These are phyloP conservation scores for Elymus sibiricus DNA, from an alignment of 176 grass and related monocot species.

Conservation along the genomic window DNA sequence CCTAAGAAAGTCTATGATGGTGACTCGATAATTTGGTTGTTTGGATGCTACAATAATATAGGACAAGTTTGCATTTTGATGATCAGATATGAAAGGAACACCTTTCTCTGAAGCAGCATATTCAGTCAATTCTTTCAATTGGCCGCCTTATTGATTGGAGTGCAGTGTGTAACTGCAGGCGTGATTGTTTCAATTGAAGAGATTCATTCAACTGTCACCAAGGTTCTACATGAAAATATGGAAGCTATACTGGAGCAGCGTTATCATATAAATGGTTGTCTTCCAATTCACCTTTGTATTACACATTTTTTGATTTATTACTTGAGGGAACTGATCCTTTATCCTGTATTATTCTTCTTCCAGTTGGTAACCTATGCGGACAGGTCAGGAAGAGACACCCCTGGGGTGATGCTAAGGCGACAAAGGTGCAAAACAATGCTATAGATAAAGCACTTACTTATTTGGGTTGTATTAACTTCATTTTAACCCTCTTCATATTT, in stretches of 20 bases:
- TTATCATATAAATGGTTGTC: constrained; percentile 81
- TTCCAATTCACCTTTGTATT: constrained; percentile 6
- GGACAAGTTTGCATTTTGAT: constrained; percentile 3
- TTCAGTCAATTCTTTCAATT: neutral
- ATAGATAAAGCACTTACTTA: neutral
- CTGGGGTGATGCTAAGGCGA: constrained; percentile 93
- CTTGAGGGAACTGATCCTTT: constrained; percentile 4
- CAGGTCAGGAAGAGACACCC: constrained; percentile 86
- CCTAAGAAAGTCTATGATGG: no score
- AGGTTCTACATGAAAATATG: constrained; percentile 75
- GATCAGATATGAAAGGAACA: neutral
- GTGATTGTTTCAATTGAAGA: constrained; percentile 86
- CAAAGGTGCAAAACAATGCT: constrained; percentile 50
- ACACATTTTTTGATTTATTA: constrained; percentile 3
- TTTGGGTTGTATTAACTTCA: neutral
- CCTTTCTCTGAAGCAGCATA: neutral
- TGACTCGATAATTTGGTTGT: neutral
- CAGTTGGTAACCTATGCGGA: constrained; percentile 85
- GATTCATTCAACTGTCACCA: constrained; percentile 64
- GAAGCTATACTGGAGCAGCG: constrained; percentile 85
- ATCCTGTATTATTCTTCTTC: constrained; percentile 6
- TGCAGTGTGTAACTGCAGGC: constrained; percentile 46
- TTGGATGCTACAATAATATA: neutral
- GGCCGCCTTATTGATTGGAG: constrained; percentile 11
- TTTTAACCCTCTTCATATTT: neutral